phyloP scores from a whole-genome alignment of 1,284 basidiomycete genomes.

The Peniophora sp. region DNA sequence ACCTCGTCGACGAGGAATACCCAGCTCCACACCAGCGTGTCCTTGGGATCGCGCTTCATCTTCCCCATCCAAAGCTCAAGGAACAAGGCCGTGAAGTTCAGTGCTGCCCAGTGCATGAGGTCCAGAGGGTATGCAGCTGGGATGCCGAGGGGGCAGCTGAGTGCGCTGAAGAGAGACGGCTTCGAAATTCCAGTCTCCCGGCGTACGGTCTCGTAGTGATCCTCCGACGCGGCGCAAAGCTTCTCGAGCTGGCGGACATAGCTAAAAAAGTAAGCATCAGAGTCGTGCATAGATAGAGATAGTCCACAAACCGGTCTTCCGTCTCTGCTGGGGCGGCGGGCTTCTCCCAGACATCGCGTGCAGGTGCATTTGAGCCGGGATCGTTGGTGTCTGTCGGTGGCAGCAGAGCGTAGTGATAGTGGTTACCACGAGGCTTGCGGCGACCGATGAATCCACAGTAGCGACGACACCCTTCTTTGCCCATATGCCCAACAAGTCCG shows the following conservation, averaged over 20 bases:
- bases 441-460: background rate
- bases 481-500: background rate
- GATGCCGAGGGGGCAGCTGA: background rate
- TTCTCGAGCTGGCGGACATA: background rate
- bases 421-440: background rate
- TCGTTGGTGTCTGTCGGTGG: background rate
- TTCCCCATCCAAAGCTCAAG: constrained; percentile 14
- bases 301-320: background rate
- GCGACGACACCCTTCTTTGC: background rate
- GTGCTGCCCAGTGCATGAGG: constrained; percentile 15
- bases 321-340: background rate
- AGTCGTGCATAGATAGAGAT: no score
- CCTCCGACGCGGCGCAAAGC: background rate
- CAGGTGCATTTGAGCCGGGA: background rate
- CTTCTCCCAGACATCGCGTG: background rate
- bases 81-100: constrained; percentile 17
- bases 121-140: constrained; percentile 4
- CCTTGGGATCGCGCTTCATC: constrained; percentile 9
- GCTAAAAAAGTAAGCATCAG: background rate
- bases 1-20: constrained; percentile 7
- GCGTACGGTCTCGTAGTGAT: background rate
- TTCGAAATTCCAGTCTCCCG: background rate
- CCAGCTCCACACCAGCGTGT: constrained; percentile 15
- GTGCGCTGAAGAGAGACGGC: background rate
- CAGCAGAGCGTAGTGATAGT: background rate